These are phyloP conservation scores for Magnaporthiopsis rhizophila DNA, from an alignment of 2,329 filamentous ascomycete genomes.

Conservation along the genomic window DNA sequence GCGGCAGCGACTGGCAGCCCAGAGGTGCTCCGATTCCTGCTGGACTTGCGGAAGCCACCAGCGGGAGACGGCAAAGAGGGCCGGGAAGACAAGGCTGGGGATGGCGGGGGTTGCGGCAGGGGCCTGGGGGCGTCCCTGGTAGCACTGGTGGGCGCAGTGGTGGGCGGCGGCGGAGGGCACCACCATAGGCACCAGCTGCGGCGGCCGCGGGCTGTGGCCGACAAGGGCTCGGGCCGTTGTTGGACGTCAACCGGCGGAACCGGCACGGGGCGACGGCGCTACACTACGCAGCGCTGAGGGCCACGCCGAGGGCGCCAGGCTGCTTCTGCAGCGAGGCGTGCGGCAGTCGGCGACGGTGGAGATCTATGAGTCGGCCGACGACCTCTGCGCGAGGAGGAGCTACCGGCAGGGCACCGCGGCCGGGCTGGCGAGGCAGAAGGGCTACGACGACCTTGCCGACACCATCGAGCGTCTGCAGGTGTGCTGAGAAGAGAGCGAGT, in stretches of 20 bases:
- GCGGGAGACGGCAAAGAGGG: no score
- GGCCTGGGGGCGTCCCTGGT: background rate
- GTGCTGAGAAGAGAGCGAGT: no score
- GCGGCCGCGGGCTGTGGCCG: background rate
- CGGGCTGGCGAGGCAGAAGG: conserved; percentile 18
- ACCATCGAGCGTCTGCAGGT: background rate
- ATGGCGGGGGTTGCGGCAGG: background rate
- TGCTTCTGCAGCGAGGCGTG: conserved; percentile 17
- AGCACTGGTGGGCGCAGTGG: background rate
- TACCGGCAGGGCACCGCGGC: conserved; percentile 19
- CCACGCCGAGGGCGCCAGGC: conserved; percentile 8
- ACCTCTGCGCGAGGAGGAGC: conserved; percentile 12
- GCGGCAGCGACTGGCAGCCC: conserved; percentile 13
- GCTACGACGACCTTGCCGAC: background rate
- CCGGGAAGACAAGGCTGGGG: conserved; percentile 2
- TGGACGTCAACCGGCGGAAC: conserved; percentile 18
- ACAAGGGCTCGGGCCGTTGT: conserved; percentile 4
- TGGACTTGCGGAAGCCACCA: conserved; percentile 7
- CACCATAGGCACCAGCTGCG: background rate
- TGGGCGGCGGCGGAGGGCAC: background rate
- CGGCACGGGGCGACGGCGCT: conserved; percentile 18
- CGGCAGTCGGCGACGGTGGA: conserved; percentile 14
- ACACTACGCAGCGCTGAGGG: conserved; percentile 16
- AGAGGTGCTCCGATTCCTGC: conserved; percentile 15
- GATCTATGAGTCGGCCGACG: conserved; percentile 12